A percentile compares a stretch with the other conserved stretches of the same genome.
These are phyloP conservation scores for Psilocybe subaeruginosa DNA, from an alignment of 768 basidiomycete species.

Conservation along the genomic window DNA sequence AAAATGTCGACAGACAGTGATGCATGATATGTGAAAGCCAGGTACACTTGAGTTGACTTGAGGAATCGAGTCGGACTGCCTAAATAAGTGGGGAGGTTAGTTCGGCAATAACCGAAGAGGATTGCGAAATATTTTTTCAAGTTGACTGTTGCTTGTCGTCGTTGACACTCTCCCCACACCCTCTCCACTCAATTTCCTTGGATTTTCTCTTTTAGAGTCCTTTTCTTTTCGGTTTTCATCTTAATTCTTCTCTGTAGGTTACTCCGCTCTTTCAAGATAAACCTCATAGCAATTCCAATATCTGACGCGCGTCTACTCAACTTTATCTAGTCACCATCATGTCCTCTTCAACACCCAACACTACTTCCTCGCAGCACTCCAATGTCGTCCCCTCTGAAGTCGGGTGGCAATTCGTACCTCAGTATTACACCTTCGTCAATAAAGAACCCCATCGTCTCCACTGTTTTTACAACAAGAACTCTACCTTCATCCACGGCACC, in stretches of 20 bases:
- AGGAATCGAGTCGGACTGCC: neutral
- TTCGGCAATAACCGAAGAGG: constrained; percentile 27
- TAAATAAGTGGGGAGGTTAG: neutral
- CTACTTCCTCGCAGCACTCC: constrained; percentile 48
- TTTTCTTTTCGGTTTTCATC: constrained; percentile 31
- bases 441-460: constrained; percentile 96
- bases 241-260: constrained; percentile 35
- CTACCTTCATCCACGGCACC: constrained; percentile 95
- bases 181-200: constrained; percentile 23
- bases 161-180: constrained; percentile 29
- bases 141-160: constrained; percentile 29
- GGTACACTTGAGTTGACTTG: too few relatives aligned
- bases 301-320: constrained; percentile 3
- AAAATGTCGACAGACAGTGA: too few relatives aligned
- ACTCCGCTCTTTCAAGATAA: neutral
- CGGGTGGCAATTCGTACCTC: constrained; percentile 99
- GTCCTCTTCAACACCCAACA: constrained; percentile 38
- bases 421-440: constrained; percentile 99
- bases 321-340: constrained; percentile 28
- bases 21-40: too few relatives aligned
- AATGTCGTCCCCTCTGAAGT: constrained; percentile 90
- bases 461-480: constrained; percentile 98
- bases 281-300: neutral
- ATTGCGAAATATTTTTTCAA: constrained; percentile 32
- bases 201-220: constrained; percentile 37